Base-by-base conservation (phyloP, 2,329 filamentous ascomycete species). In the Fusarium lateritium region DNA sequence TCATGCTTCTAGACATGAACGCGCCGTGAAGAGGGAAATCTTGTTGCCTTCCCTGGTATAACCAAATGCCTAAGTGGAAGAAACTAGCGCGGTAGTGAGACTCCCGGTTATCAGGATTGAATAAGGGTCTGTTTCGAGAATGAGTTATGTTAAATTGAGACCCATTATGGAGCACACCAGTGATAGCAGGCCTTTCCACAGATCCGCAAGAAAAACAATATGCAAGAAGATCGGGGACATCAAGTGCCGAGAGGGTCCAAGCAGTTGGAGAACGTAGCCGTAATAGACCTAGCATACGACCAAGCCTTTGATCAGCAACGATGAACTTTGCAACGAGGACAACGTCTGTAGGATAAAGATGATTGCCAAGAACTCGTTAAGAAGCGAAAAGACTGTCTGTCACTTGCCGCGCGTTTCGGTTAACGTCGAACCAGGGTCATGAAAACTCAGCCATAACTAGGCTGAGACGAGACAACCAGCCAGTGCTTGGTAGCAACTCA, bases 111-210 rank as follows among this genome's bases (percentile, higher is more conserved):
- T 56, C 56, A 40, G 51, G 33, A 36, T 59, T 56, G 65, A 64
- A 39, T 65, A 63, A 65, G 44, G 43, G 44, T 49, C 46, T 34
- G 39, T 56, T 49, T 62, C 28, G 34, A 64, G 56, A 63, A 47
- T 58, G 55, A 15, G 43, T 56, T 46, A 42, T 50, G 28, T 50
- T 42, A 51, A 45, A 28, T 38, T 14, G 22, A 40, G 46, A n/a
- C 44, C 40, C 40, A 42, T 28, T 42, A 44, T 52, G 34, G 33
- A 31, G 34, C n/a, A 45, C 42, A 21, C 26, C 28, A 8, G n/a
- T 24, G 22, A 65, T 53, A 24, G 21, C 26, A 42, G 26, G 26
- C 17, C 24, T 22, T 24, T 39, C 33, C 44, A 28, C 28, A 44
- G 59, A 54, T 56, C 65, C 47, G 10, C 31, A 56, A 21, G n/a